Conservation (phyloP, 768 basidiomycete species). For the Pleurotus ostreatus region DNA sequence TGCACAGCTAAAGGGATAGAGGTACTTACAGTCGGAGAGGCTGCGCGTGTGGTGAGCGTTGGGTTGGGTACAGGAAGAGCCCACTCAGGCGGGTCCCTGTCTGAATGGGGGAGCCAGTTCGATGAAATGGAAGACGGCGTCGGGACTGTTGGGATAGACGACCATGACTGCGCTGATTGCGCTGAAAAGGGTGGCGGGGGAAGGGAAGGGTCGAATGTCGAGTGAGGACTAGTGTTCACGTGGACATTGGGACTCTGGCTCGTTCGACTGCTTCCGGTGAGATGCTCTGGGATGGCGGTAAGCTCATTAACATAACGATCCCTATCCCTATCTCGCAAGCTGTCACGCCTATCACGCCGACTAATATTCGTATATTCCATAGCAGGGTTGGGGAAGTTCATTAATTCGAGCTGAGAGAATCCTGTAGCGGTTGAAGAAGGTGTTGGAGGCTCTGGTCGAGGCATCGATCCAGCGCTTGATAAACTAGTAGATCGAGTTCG, state of each 20-base stretch:
- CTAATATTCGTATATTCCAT: not conserved
- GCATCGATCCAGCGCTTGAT: not conserved
- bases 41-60: not conserved
- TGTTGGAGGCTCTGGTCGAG: not conserved
- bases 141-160: conserved; percentile 3
- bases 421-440: conserved; percentile 8
- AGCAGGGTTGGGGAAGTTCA: conserved; percentile 10
- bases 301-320: conserved; percentile 4
- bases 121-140: conserved; percentile 1
- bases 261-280: conserved; percentile 2
- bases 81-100: not conserved
- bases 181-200: conserved; percentile 2
- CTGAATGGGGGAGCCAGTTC: not conserved
- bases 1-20: not conserved
- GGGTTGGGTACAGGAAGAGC: not conserved
- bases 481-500: conserved; percentile 2
- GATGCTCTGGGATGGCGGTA: conserved; percentile 4
- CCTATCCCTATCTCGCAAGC: conserved; percentile 7
- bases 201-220: conserved; percentile 1
- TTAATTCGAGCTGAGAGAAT: conserved; percentile 10
- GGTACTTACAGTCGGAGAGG: not conserved
- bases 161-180: not conserved
- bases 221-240: not conserved
- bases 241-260: not conserved
- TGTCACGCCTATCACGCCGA: not conserved